A percentile compares a stretch with the other conserved stretches of the same genome.
These are phyloP conservation scores for Petunia axillaris DNA, from an alignment of 257 asterid genomes.

Conservation along the genomic window DNA sequence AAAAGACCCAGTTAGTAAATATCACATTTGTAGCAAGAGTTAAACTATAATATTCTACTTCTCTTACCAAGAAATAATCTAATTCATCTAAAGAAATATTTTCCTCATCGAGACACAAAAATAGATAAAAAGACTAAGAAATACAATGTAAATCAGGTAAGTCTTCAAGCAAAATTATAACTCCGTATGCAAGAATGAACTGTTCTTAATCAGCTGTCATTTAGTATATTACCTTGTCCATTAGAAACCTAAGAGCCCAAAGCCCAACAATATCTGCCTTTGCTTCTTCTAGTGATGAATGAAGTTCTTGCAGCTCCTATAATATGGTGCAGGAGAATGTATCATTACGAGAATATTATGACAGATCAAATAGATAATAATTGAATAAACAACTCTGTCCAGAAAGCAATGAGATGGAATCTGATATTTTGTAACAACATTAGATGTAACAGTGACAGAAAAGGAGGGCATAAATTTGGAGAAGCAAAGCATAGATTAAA, in stretches of 20 bases:
- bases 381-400: not conserved
- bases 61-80: not conserved
- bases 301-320: slow-evolving; percentile 96
- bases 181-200: slow-evolving; percentile 16
- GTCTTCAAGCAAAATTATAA: slow-evolving; percentile 7
- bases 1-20: not conserved
- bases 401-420: slow-evolving; percentile 17
- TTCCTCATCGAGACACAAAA: not conserved
- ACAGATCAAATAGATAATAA: not conserved
- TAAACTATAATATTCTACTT: slow-evolving; percentile 11
- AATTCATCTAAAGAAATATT: not conserved
- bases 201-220: not conserved
- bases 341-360: slow-evolving; percentile 23
- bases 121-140: slow-evolving; percentile 3
- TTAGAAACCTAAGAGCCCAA: slow-evolving; percentile 91
- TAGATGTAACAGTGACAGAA: not conserved
- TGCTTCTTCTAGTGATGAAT: slow-evolving; percentile 95
- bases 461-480: not conserved
- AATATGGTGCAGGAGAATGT: slow-evolving; percentile 26
- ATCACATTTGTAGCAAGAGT: not conserved
- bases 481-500: slow-evolving; percentile 2
- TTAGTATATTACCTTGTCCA: slow-evolving; percentile 54
- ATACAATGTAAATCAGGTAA: slow-evolving; percentile 12
- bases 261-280: slow-evolving; percentile 99
- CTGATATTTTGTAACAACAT: not conserved